phyloP scores from a whole-genome alignment of 495 filamentous ascomycete species.

The Evernia prunastri region DNA sequence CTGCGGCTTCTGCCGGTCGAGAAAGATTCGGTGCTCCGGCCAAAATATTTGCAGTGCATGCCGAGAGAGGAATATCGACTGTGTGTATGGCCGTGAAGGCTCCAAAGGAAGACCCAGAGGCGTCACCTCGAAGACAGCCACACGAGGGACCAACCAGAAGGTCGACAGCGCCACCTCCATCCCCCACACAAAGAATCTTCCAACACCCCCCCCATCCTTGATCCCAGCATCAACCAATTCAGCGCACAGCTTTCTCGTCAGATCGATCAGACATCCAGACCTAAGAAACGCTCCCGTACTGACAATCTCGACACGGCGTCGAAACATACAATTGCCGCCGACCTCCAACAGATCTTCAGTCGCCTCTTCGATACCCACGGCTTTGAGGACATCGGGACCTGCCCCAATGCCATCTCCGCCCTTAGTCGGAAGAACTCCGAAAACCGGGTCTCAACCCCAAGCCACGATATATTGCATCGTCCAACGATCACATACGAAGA shows the following conservation, averaged over 20 bases:
- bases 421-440: conserved; percentile 8
- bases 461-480: background rate
- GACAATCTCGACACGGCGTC: background rate
- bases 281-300: background rate
- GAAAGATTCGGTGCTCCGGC: conserved; percentile 30
- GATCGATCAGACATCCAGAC: background rate
- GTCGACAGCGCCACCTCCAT: conserved; percentile 1
- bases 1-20: conserved; percentile 29
- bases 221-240: background rate
- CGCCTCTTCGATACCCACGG: conserved; percentile 3
- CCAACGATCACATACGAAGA: conserved; percentile 22
- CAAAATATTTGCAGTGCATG: conserved; percentile 29
- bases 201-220: background rate
- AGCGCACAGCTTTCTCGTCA: background rate
- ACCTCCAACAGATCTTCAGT: conserved; percentile 11
- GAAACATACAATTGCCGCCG: conserved; percentile 10
- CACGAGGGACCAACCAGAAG: conserved; percentile 3
- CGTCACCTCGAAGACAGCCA: conserved; percentile 7
- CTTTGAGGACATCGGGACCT: background rate
- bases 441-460: background rate
- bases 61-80: conserved; percentile 29
- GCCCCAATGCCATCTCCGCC: conserved; percentile 6
- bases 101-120: conserved; percentile 27
- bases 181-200: conserved; percentile 9
- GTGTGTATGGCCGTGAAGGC: conserved; percentile 25